A percentile compares a stretch with the other conserved stretches of the same genome.
Conservation (phyloP, 2,329 filamentous ascomycete genomes). For the Xylaria sp. region DNA sequence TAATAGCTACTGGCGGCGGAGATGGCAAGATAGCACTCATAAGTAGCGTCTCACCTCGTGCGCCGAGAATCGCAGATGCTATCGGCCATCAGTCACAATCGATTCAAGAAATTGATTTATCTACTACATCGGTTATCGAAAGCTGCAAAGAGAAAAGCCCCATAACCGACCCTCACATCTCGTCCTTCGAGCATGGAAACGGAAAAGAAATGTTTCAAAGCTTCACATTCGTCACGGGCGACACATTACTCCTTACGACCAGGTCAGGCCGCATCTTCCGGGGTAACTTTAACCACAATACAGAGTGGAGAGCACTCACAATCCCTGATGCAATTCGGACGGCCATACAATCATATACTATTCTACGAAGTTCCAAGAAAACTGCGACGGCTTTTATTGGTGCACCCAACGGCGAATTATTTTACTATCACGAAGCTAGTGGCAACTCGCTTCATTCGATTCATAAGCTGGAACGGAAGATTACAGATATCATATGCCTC, state of each 20-base stretch:
- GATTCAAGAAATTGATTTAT: constrained; percentile 36
- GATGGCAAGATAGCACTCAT: constrained; percentile 76
- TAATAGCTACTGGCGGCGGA: constrained; percentile 81
- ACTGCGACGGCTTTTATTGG: constrained; percentile 59
- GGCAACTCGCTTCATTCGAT: constrained; percentile 50
- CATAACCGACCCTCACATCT: constrained; percentile 10
- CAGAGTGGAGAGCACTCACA: constrained; percentile 58
- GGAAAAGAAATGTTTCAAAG: constrained; percentile 64
- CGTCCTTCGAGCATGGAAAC: constrained; percentile 49
- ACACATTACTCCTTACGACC: constrained; percentile 66
- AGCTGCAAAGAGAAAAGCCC: constrained; percentile 26
- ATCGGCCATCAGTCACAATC: constrained; percentile 5
- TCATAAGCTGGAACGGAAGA: constrained; percentile 58
- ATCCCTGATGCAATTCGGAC: constrained; percentile 50
- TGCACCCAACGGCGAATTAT: constrained; percentile 61
- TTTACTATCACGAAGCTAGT: constrained; percentile 53
- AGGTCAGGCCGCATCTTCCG: constrained; percentile 70
- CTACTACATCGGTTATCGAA: constrained; percentile 40
- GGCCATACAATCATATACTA: constrained; percentile 60
- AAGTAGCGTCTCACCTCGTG: constrained; percentile 28
- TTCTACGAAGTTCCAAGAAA: constrained; percentile 55
- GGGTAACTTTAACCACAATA: constrained; percentile 51
- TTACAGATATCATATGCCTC: constrained; percentile 63
- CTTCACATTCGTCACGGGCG: constrained; percentile 70
- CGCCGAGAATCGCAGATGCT: not conserved